phyloP scores from a whole-genome alignment of 2,329 filamentous ascomycete species.

The Botrytis galanthina region DNA sequence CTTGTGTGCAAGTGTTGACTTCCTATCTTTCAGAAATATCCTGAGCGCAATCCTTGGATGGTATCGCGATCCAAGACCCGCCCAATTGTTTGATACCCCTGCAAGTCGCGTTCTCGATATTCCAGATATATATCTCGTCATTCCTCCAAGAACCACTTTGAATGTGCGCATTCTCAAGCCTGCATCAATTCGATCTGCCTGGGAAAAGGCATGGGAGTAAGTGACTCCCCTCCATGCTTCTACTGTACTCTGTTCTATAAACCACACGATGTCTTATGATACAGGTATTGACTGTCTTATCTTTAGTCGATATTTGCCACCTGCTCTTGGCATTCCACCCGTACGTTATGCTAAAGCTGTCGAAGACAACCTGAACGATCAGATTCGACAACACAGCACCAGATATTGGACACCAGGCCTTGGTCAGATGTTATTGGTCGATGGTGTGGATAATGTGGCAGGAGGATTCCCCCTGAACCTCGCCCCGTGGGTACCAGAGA shows the following conservation, averaged over 20 bases:
- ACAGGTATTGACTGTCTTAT: background rate
- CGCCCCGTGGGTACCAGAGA: background rate
- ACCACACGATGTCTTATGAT: background rate
- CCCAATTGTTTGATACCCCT: background rate
- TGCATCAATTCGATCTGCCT: background rate
- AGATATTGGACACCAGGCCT: fast-evolving
- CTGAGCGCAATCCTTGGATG: background rate
- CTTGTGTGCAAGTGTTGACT: background rate
- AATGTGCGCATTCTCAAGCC: background rate
- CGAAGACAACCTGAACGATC: background rate
- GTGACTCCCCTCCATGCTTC: background rate
- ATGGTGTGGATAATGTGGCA: too few relatives aligned
- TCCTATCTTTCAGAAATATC: background rate
- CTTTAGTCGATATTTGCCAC: background rate
- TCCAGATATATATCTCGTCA: background rate
- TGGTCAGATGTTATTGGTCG: background rate
- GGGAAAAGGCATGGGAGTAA: background rate
- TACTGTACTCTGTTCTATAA: background rate
- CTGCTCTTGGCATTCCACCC: background rate
- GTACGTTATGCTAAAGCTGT: too few relatives aligned
- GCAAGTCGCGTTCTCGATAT: background rate
- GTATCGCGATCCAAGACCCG: background rate
- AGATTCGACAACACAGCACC: background rate
- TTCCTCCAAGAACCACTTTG: background rate
- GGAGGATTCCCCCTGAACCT: background rate